A percentile compares a stretch with the other conserved stretches of the same genome.
These are phyloP conservation scores for Nakaseomyces kungkrabaensis DNA, from an alignment of 1,139 yeast genomes.

Conservation along the genomic window DNA sequence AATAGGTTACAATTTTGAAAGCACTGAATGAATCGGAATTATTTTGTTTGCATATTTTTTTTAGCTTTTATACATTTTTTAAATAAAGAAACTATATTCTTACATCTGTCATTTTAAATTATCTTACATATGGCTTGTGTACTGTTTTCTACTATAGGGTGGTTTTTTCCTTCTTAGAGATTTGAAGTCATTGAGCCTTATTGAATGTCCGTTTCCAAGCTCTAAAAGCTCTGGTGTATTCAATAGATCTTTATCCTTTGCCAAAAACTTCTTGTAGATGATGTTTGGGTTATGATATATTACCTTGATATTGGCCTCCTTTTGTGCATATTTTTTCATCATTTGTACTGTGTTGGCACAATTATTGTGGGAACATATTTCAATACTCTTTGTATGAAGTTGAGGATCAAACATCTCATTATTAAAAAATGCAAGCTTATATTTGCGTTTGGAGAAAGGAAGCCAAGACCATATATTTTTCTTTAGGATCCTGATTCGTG, in stretches of 20 bases:
- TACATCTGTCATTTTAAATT: background rate
- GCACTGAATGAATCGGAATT: background rate
- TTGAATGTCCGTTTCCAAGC: constrained; percentile 4
- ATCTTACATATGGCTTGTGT: background rate
- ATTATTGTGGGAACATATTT: constrained; percentile 5
- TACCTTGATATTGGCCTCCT: constrained; percentile 25
- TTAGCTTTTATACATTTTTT: background rate
- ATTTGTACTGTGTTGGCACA: constrained; percentile 20
- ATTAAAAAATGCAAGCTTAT: constrained; percentile 18
- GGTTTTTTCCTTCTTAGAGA: background rate
- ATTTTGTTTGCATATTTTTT: background rate
- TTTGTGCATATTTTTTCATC: constrained; percentile 17
- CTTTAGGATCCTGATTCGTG: constrained; percentile 20
- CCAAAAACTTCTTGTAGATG: constrained; percentile 15
- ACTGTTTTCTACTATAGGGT: background rate
- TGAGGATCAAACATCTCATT: constrained; percentile 7
- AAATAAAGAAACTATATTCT: background rate
- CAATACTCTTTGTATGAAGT: background rate
- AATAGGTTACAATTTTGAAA: constrained; percentile 9
- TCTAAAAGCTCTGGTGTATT: constrained; percentile 4
- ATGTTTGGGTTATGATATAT: constrained; percentile 25
- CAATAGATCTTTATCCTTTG: background rate
- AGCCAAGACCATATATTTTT: constrained; percentile 17
- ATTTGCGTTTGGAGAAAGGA: constrained; percentile 22
- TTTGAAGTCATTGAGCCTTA: constrained; percentile 5